phyloP scores from a whole-genome alignment of 176 grass and related monocot genomes.

The Carex cristatella region DNA sequence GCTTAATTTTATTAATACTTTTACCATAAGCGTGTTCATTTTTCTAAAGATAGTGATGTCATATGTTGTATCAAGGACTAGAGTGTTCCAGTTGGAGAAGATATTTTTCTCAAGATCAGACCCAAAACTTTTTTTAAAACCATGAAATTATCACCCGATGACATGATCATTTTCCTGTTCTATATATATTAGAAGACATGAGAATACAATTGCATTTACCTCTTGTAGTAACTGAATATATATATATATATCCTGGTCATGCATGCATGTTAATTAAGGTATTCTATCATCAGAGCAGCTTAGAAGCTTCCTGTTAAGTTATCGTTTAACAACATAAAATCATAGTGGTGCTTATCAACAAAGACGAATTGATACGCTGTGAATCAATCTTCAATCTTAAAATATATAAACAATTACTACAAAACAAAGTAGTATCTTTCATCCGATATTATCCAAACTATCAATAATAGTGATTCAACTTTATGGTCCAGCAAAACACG shows the following conservation, averaged over 20 bases:
- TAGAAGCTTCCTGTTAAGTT: not conserved
- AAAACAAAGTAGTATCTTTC: not conserved
- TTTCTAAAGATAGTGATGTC: slow-evolving; percentile 16
- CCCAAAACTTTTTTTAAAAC: not conserved
- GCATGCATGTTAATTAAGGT: not conserved
- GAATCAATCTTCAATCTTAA: not conserved
- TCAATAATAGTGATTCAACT: not conserved
- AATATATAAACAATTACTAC: not conserved
- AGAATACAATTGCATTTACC: not conserved
- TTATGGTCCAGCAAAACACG: slow-evolving; percentile 23
- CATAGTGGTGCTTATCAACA: not conserved
- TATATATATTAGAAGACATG: not conserved
- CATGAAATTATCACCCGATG: not conserved
- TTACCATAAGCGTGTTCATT: not conserved
- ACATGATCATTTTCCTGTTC: not conserved
- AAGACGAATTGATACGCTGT: not conserved
- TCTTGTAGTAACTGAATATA: not conserved
- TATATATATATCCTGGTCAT: not conserved
- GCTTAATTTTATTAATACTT: not conserved
- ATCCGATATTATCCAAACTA: not conserved
- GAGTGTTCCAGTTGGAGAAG: slow-evolving; percentile 7
- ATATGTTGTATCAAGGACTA: not conserved
- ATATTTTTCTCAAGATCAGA: slow-evolving; percentile 15
- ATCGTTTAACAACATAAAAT: not conserved
- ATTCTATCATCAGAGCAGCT: not conserved